Conservation (phyloP, 148 eudicot species). For the Fagopyrum esculentum region DNA sequence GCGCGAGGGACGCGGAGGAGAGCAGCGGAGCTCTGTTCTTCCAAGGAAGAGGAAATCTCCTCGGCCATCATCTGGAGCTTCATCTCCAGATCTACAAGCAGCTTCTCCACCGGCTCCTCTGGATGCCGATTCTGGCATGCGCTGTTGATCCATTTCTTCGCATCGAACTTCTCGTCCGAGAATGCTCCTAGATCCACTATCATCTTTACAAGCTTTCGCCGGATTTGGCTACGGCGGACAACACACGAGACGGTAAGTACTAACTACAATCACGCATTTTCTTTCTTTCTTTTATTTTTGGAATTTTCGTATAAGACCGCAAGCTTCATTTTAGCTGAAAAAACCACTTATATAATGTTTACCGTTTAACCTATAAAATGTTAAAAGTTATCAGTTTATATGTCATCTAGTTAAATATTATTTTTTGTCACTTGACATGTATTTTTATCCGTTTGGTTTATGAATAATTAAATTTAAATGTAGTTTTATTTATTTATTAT, state of each 20-base stretch:
- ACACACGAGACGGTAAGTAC: neutral
- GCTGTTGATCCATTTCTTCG: conserved; percentile 91
- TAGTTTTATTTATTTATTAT: too few species aligned
- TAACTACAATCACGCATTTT: neutral
- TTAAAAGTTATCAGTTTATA: too few species aligned
- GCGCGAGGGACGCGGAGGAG: conserved; percentile 96
- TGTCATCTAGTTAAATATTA: too few species aligned
- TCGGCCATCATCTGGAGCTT: conserved; percentile 87
- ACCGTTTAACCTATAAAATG: too few species aligned
- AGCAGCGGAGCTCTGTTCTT: conserved; percentile 86
- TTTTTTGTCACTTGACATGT: too few species aligned
- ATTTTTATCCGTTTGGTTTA: too few species aligned
- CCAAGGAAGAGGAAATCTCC: conserved; percentile 84
- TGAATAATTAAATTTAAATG: too few species aligned
- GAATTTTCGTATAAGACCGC: neutral
- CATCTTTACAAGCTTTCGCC: conserved; percentile 34
- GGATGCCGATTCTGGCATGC: conserved; percentile 58
- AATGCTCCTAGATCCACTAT: conserved; percentile 75
- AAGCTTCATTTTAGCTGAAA: too few species aligned
- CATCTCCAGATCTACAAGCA: conserved; percentile 82
- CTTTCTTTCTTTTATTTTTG: neutral
- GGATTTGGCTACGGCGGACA: conserved; percentile 5
- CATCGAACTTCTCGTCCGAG: conserved; percentile 86
- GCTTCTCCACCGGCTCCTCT: conserved; percentile 67
- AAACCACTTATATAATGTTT: too few species aligned